phyloP scores from a whole-genome alignment of 2,329 filamentous ascomycete genomes.

The Stagonosporopsis tanaceti region DNA sequence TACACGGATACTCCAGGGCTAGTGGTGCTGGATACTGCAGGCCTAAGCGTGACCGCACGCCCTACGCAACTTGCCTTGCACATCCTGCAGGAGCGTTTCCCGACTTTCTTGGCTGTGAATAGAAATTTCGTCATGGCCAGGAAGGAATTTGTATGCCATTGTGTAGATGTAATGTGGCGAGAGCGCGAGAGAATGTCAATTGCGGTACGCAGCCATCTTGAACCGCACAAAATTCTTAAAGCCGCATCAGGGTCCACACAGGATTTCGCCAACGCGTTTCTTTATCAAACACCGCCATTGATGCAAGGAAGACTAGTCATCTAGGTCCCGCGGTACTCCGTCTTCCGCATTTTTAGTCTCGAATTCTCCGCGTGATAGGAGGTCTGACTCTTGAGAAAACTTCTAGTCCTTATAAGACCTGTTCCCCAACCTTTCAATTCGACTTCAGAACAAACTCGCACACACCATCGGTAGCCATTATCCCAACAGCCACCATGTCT shows the following conservation, averaged over 20 bases:
- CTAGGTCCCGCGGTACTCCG: slow-evolving; percentile 25
- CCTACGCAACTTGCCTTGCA: slow-evolving; percentile 23
- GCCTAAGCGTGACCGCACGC: slow-evolving; percentile 25
- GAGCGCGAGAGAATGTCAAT: not conserved
- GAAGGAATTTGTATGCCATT: not conserved
- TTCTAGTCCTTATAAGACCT: slow-evolving; percentile 29
- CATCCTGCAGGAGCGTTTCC: slow-evolving; percentile 10
- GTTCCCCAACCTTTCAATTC: slow-evolving; percentile 11
- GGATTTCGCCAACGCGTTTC: slow-evolving; percentile 16
- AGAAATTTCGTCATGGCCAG: slow-evolving; percentile 11
- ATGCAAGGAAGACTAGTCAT: slow-evolving; percentile 22
- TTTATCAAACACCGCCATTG: slow-evolving; percentile 26
- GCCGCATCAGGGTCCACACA: slow-evolving; percentile 12
- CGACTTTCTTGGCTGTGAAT: slow-evolving; percentile 5
- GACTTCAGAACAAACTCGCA: slow-evolving; percentile 1
- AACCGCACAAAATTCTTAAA: slow-evolving; percentile 13
- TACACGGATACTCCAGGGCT: slow-evolving; percentile 31
- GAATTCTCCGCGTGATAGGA: slow-evolving; percentile 34
- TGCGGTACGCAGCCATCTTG: slow-evolving; percentile 2
- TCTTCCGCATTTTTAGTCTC: slow-evolving; percentile 12
- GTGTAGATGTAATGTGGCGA: not conserved
- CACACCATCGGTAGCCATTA: slow-evolving; percentile 4
- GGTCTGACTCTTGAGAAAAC: slow-evolving; percentile 38
- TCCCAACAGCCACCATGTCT: slow-evolving; percentile 30
- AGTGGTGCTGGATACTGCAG: slow-evolving; percentile 14